Percentiles rank a stretch among this genome's conserved stretches.
Evolutionary conservation across 164 flowering plant species (phyloP).

Genomic region (Liquidambar formosana): DNA sequence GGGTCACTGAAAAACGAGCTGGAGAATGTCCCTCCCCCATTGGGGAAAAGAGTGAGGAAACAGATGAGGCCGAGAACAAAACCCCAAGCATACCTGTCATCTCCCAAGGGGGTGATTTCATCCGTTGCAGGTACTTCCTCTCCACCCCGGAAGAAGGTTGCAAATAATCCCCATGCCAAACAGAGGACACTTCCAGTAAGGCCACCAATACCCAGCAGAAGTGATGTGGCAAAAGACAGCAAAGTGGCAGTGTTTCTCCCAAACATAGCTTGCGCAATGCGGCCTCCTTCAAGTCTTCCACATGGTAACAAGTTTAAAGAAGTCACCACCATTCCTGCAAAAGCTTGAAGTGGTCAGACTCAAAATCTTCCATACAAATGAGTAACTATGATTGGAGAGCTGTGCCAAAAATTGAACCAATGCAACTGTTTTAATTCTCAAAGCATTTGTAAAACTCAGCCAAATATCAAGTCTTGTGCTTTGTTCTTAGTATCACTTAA

Average conservation of each 20-base stretch:
- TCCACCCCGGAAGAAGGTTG: constrained; percentile 92
- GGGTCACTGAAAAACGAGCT: constrained; percentile 70
- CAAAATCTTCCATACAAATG: neutral
- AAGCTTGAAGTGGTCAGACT: neutral
- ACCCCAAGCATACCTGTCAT: constrained; percentile 83
- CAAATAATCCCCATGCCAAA: constrained; percentile 92
- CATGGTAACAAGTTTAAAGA: constrained; percentile 88
- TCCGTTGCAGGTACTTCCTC: constrained; percentile 90
- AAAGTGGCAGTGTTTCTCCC: constrained; percentile 70
- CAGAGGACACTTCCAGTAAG: constrained; percentile 91
- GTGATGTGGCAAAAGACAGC: constrained; percentile 77
- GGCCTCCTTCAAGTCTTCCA: constrained; percentile 95
- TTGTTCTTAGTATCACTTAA: too few relatives aligned
- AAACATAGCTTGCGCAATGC: constrained; percentile 93
- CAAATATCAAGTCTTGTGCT: too few relatives aligned
- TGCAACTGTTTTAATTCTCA: too few relatives aligned
- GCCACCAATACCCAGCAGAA: constrained; percentile 83
- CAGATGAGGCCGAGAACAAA: constrained; percentile 71
- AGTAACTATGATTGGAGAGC: too few relatives aligned
- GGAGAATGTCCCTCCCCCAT: constrained; percentile 91
- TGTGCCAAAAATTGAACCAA: too few relatives aligned
- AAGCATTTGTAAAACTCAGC: too few relatives aligned
- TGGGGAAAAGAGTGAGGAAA: constrained; percentile 91
- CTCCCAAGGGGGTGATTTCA: constrained; percentile 89
- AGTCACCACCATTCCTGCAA: constrained; percentile 93